Evolutionary conservation across 2,329 filamentous ascomycete genomes (phyloP).

Genomic region (Aspergillus sp.): DNA sequence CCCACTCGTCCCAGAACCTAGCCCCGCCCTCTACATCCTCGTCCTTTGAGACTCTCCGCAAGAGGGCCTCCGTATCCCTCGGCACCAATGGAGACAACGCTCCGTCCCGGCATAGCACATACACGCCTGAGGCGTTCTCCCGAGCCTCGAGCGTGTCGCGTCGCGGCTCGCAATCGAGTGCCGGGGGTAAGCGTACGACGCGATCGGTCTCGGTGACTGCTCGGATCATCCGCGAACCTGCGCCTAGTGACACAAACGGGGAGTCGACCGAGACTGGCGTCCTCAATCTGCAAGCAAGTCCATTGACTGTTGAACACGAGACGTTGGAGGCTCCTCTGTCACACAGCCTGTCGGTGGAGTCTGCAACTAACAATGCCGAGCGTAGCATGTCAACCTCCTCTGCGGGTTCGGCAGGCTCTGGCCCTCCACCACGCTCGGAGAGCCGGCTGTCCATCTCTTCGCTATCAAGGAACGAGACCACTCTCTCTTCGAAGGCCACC

Average conservation of each 20-base stretch:
- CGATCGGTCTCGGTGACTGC: constrained; percentile 89
- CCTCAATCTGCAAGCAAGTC: constrained; percentile 53
- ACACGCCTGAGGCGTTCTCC: constrained; percentile 27
- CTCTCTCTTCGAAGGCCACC: constrained; percentile 26
- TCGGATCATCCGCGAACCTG: constrained; percentile 68
- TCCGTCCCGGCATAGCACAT: constrained; percentile 26
- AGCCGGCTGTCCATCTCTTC: constrained; percentile 41
- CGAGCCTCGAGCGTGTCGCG: constrained; percentile 32
- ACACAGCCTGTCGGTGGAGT: constrained; percentile 16
- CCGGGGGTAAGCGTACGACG: constrained; percentile 24
- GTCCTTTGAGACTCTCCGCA: constrained; percentile 53
- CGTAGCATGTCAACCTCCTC: constrained; percentile 43
- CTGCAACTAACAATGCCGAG: constrained; percentile 23
- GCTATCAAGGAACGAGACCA: constrained; percentile 36
- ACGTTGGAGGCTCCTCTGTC: constrained; percentile 36
- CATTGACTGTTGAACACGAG: constrained; percentile 67
- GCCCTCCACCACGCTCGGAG: constrained; percentile 45
- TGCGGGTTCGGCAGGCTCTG: constrained; percentile 38
- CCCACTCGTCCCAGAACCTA: constrained; percentile 26
- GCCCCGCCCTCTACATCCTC: constrained; percentile 60
- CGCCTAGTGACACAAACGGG: constrained; percentile 28
- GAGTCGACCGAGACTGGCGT: constrained; percentile 30
- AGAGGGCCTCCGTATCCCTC: constrained; percentile 39
- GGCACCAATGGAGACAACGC: constrained; percentile 23
- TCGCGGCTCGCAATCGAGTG: constrained; percentile 26